Base-by-base conservation (phyloP, 768 basidiomycete genomes). In the Lactarius tabidus region DNA sequence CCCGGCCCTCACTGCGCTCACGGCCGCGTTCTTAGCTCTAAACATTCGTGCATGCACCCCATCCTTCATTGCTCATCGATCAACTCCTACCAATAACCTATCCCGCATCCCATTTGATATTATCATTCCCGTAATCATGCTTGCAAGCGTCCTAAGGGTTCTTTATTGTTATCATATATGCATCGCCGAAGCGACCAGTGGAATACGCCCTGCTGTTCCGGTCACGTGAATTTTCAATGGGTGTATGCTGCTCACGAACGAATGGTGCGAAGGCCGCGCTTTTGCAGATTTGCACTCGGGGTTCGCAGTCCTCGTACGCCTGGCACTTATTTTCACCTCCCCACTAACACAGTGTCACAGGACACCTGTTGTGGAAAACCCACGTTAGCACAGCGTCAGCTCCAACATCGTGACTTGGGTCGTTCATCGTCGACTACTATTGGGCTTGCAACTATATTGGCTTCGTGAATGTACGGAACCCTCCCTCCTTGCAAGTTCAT, bases 141-240 rank as follows among this genome's bases (percentile, higher is more conserved):
- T 4, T 74, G 97, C 86, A 18, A 90, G 89, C 72, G 75, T 82
- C 1, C 35, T 95, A 72, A 98, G 98, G 73, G n/a, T n/a, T n/a
- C n/a, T n/a, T n/a, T n/a, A n/a, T 84, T 41, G 62, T 91, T n/a
- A 36, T 77, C 23, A 91, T 98, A 64, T 74, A 33, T 33, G 33
- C 33, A 33, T 8, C 8, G 85, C 85, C 3, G 83, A 82, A 67
- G 70, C 67, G 0, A 78, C 74, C 33, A 33, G 33, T 72, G 81
- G 57, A 84, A 84, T 70, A 78, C 81, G 10, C 95, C 95, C 1
- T 33, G 33, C 33, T 33, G 33, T 33, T 33, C 33, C 33, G 33
- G 33, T 33, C n/a, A n/a, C n/a, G n/a, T n/a, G n/a, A n/a, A n/a
- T n/a, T n/a, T n/a, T n/a, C n/a, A n/a, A n/a, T n/a, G n/a, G n/a